Percentiles rank a stretch among this genome's conserved stretches.
Conservation (phyloP, 306 rosid species). For the Acmispon strigosus region DNA sequence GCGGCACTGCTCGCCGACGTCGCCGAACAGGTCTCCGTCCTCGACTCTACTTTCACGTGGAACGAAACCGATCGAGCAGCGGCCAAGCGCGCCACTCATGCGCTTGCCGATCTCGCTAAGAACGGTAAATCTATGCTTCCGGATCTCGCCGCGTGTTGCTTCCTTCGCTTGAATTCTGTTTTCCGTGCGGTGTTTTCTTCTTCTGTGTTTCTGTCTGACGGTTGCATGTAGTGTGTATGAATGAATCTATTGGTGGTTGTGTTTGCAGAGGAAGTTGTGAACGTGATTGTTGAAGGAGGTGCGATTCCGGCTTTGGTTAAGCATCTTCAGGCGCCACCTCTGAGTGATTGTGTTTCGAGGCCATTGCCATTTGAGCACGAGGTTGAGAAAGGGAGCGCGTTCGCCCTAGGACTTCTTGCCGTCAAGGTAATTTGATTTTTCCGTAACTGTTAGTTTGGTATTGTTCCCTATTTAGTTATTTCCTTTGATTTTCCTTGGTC, state of each 20-base stretch:
- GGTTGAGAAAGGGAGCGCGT: conserved; percentile 97
- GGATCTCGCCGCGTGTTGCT: conserved; percentile 33
- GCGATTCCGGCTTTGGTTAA: conserved; percentile 82
- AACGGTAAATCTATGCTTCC: conserved; percentile 49
- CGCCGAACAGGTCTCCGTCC: conserved; percentile 52
- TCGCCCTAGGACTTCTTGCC: conserved; percentile 94
- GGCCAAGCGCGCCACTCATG: conserved; percentile 94
- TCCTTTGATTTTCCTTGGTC: not conserved
- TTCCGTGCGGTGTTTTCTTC: not conserved
- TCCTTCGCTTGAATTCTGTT: conserved; percentile 18
- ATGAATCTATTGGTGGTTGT: conserved; percentile 12
- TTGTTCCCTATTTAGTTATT: not conserved
- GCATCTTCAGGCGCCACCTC: conserved; percentile 83
- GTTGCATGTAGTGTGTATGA: conserved; percentile 10
- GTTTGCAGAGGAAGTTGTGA: conserved; percentile 87
- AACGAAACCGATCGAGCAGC: conserved; percentile 77
- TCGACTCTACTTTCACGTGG: conserved; percentile 73
- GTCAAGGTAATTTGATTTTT: conserved; percentile 61
- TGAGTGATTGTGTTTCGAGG: conserved; percentile 38
- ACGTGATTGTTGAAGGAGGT: conserved; percentile 91
- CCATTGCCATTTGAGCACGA: conserved; percentile 88
- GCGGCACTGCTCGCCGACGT: conserved; percentile 58
- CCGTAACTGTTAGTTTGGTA: not conserved
- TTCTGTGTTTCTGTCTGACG: not conserved
- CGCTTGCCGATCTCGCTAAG: conserved; percentile 95